Conservation (phyloP, 1,284 basidiomycete species). For the Boletus sp. region DNA sequence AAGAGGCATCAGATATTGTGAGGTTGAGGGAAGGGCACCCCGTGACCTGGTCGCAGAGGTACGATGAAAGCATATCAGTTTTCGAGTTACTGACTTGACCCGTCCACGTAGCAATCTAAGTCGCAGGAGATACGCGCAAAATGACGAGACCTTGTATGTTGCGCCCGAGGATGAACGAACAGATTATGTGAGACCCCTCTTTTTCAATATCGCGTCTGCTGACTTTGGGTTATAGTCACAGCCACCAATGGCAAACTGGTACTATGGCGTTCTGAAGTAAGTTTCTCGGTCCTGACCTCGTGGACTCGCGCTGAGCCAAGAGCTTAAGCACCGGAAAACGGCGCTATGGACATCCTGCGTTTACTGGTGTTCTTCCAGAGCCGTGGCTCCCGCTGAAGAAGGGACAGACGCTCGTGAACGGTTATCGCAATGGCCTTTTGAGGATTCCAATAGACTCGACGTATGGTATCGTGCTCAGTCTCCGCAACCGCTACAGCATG, state of each 20-base stretch:
- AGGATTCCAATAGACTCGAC: conserved; percentile 40
- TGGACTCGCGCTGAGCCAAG: neutral
- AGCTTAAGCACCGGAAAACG: conserved; percentile 71
- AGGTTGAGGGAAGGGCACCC: conserved; percentile 74
- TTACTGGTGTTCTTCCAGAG: conserved; percentile 82
- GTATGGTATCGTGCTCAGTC: conserved; percentile 70
- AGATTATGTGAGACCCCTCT: conserved; percentile 66
- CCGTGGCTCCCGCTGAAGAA: conserved; percentile 90
- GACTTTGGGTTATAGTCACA: conserved; percentile 58
- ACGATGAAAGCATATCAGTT: conserved; percentile 13
- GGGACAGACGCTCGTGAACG: conserved; percentile 65
- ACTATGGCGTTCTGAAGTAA: conserved; percentile 84
- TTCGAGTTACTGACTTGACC: conserved; percentile 8
- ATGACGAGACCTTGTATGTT: conserved; percentile 92
- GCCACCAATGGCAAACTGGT: conserved; percentile 93
- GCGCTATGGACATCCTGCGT: conserved; percentile 87
- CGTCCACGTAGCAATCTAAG: conserved; percentile 63
- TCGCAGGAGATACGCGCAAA: conserved; percentile 80
- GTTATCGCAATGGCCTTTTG: conserved; percentile 34
- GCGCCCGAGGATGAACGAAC: conserved; percentile 87
- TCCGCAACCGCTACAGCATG: conserved; percentile 62
- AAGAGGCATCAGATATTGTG: conserved; percentile 72
- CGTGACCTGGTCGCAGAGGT: conserved; percentile 84
- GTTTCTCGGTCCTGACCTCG: conserved; percentile 21
- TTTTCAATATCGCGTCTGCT: conserved; percentile 4